Percentiles rank a stretch among this genome's conserved stretches.
These are phyloP conservation scores for Thoreauomyces humboldtii DNA, from an alignment of 192 early-diverging fungal genomes.

Conservation along the genomic window DNA sequence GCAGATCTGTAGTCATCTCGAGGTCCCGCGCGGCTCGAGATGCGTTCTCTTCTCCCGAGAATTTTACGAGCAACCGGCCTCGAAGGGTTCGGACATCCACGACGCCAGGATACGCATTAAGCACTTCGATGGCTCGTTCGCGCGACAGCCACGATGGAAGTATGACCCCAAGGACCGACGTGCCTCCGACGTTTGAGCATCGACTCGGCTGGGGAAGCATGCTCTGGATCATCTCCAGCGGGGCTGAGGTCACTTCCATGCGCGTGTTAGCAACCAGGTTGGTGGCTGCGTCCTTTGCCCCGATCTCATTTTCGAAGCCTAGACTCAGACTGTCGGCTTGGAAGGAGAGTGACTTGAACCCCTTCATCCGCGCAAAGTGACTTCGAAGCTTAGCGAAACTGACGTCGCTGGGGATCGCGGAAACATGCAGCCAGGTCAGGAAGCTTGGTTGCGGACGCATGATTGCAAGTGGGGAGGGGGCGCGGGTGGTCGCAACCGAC, in stretches of 20 bases:
- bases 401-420: slow-evolving; percentile 16
- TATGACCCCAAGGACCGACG: not conserved
- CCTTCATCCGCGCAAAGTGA: slow-evolving; percentile 17
- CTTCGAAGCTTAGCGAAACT: slow-evolving; percentile 6
- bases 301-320: slow-evolving; percentile 3
- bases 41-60: slow-evolving; percentile 3
- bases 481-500: too few species aligned
- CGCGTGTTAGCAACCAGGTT: slow-evolving; percentile 10
- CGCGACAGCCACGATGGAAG: not conserved
- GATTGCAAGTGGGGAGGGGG: not conserved
- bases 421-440: slow-evolving; percentile 19
- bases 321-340: slow-evolving; percentile 3
- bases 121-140: slow-evolving; percentile 4
- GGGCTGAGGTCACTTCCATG: slow-evolving; percentile 8
- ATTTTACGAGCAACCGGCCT: not conserved
- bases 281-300: not conserved
- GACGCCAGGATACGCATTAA: slow-evolving; percentile 11
- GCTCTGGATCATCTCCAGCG: not conserved
- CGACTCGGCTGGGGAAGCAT: not conserved
- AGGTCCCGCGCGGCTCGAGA: not conserved
- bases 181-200: not conserved
- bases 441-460: not conserved
- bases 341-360: slow-evolving; percentile 16
- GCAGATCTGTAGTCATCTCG: slow-evolving; percentile 17
- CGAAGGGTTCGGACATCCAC: not conserved